A percentile compares a stretch with the other conserved stretches of the same genome.
phyloP scores from a whole-genome alignment of 2,329 filamentous ascomycete genomes.

The Penicillium olsonii region DNA sequence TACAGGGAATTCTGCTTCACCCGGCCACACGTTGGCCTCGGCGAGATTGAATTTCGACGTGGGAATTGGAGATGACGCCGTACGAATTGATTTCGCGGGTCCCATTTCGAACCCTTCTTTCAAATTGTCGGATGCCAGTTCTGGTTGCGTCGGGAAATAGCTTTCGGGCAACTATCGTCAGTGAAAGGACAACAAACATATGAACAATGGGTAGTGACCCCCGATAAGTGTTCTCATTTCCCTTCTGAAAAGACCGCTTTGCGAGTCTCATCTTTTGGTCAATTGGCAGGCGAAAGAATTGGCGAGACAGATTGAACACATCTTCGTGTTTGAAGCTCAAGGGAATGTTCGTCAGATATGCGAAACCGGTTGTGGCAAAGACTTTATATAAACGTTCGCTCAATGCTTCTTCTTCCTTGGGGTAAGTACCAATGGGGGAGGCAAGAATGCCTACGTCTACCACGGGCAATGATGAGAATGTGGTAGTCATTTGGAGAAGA shows the following conservation, averaged over 20 bases:
- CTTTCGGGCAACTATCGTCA: slow-evolving; percentile 23
- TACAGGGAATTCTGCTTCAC: slow-evolving; percentile 22
- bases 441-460: slow-evolving; percentile 43
- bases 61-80: slow-evolving; percentile 6
- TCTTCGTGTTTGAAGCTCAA: slow-evolving; percentile 45
- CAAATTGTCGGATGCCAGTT: slow-evolving; percentile 42
- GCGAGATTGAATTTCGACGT: slow-evolving; percentile 39
- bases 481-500: slow-evolving; percentile 39
- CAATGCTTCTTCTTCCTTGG: slow-evolving; percentile 32
- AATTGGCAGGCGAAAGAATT: slow-evolving; percentile 41
- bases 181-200: background rate
- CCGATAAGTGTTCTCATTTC: slow-evolving; percentile 48
- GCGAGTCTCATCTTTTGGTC: slow-evolving; percentile 44
- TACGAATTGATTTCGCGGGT: slow-evolving; percentile 20
- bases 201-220: slow-evolving; percentile 29
- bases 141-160: slow-evolving; percentile 48
- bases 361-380: slow-evolving; percentile 50
- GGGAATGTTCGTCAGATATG: slow-evolving; percentile 48
- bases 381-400: slow-evolving; percentile 43
- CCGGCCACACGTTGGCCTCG: slow-evolving; percentile 47
- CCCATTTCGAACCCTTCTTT: slow-evolving; percentile 53
- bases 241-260: slow-evolving; percentile 44
- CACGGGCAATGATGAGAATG: slow-evolving; percentile 46
- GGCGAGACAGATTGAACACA: slow-evolving; percentile 43
- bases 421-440: slow-evolving; percentile 20